phyloP scores from a whole-genome alignment of 768 basidiomycete genomes.

The Suillus ampliporus region DNA sequence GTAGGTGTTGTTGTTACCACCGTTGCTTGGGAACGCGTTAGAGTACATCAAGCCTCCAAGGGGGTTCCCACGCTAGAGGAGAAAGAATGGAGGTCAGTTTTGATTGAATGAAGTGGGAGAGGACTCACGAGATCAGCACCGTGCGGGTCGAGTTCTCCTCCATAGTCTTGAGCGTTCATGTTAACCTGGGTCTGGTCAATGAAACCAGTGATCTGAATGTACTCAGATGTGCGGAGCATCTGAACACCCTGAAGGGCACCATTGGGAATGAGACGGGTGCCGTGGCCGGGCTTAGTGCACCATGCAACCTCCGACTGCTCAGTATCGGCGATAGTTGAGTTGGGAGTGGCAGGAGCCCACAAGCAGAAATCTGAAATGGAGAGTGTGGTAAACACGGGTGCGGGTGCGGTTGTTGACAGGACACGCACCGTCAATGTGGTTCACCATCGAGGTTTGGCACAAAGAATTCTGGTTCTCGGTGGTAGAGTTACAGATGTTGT shows the following conservation, averaged over 20 bases:
- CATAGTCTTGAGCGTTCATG: conserved; percentile 57
- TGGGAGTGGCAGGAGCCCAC: conserved; percentile 58
- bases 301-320: conserved; percentile 76
- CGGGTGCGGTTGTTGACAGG: not conserved
- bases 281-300: conserved; percentile 69
- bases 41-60: conserved; percentile 75
- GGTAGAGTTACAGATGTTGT: conserved; percentile 72
- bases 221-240: conserved; percentile 60
- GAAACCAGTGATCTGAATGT: conserved; percentile 64
- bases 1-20: conserved; percentile 45
- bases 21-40: conserved; percentile 51
- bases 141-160: conserved; percentile 81
- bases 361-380: conserved; percentile 67
- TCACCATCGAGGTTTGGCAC: conserved; percentile 74
- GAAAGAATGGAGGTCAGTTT: conserved; percentile 22
- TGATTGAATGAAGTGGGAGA: not conserved
- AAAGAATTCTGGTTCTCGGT: conserved; percentile 63
- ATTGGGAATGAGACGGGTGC: conserved; percentile 71
- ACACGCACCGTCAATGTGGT: conserved; percentile 49
- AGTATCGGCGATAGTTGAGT: conserved; percentile 63
- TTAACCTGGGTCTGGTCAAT: conserved; percentile 68
- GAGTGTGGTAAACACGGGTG: conserved; percentile 25
- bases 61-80: conserved; percentile 83
- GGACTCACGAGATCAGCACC: conserved; percentile 62
- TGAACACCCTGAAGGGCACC: conserved; percentile 72